These are phyloP conservation scores for Funneliformis caledonium DNA, from an alignment of 371 early-diverging fungal genomes.

Conservation along the genomic window DNA sequence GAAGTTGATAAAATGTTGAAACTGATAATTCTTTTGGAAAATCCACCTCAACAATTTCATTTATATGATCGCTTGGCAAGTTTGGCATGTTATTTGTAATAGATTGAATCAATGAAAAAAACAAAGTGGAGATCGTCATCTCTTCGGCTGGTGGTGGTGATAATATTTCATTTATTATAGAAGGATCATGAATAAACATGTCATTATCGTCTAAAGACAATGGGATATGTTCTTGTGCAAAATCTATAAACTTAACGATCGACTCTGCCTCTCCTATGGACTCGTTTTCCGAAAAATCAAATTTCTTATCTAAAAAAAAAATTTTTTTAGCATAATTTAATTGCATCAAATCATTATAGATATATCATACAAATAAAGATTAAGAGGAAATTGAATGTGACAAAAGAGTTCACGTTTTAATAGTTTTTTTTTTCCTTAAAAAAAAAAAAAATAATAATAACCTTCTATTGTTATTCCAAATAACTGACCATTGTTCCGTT, in stretches of 20 bases:
- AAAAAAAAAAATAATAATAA: too few species aligned
- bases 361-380: too few species aligned
- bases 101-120: conserved; percentile 3
- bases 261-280: too few species aligned
- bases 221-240: too few species aligned
- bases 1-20: conserved; percentile 28
- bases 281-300: background rate
- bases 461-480: too few species aligned
- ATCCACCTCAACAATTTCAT: conserved; percentile 24
- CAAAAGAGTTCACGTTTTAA: too few species aligned
- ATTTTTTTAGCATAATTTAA: background rate
- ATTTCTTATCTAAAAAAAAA: background rate
- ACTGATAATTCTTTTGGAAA: conserved; percentile 18
- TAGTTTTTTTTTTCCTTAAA: too few species aligned
- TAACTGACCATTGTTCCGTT: background rate
- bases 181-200: too few species aligned
- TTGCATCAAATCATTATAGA: background rate
- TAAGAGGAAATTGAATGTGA: too few species aligned
- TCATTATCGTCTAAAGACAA: background rate
- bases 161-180: background rate
- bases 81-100: background rate
- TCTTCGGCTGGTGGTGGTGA: background rate
- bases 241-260: background rate
- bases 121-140: background rate
- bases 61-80: conserved; percentile 28